Conservation (phyloP, 306 rosid genomes). For the Rosa persica region DNA sequence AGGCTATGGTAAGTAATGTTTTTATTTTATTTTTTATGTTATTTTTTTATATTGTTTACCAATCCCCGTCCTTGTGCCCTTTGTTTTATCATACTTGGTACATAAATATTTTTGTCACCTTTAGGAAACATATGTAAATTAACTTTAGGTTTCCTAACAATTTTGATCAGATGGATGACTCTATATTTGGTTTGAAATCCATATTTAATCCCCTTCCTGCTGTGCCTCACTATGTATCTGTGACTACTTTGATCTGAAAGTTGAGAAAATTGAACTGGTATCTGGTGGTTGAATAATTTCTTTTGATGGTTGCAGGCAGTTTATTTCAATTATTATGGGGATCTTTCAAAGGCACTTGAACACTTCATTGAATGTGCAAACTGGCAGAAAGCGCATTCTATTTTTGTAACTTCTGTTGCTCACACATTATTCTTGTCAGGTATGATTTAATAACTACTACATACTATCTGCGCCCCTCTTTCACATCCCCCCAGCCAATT, state of each 20-base stretch:
- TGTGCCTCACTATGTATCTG: neutral
- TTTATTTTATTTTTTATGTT: neutral
- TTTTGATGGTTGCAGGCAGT: constrained; percentile 64
- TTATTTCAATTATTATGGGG: constrained; percentile 68
- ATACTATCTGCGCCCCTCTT: neutral
- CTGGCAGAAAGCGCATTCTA: constrained; percentile 92
- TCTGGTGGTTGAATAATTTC: constrained; percentile 31
- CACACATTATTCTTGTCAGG: constrained; percentile 77
- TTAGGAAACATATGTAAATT: neutral
- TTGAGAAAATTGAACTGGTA: neutral
- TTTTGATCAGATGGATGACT: neutral
- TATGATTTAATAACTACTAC: constrained; percentile 12
- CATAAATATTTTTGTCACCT: neutral
- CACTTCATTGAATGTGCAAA: constrained; percentile 77
- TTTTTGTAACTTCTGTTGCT: constrained; percentile 73
- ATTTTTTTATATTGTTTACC: neutral
- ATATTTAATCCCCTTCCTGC: neutral
- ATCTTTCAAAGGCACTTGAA: constrained; percentile 73
- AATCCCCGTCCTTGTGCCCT: neutral
- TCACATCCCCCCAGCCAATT: neutral
- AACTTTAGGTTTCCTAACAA: neutral
- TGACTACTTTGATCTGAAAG: neutral
- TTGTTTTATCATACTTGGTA: neutral
- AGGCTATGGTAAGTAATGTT: constrained; percentile 77
- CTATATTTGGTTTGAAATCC: neutral